These are phyloP conservation scores for Pseudonitzschia multiseries DNA, from an alignment of 108 stramenopile genomes.

Conservation along the genomic window DNA sequence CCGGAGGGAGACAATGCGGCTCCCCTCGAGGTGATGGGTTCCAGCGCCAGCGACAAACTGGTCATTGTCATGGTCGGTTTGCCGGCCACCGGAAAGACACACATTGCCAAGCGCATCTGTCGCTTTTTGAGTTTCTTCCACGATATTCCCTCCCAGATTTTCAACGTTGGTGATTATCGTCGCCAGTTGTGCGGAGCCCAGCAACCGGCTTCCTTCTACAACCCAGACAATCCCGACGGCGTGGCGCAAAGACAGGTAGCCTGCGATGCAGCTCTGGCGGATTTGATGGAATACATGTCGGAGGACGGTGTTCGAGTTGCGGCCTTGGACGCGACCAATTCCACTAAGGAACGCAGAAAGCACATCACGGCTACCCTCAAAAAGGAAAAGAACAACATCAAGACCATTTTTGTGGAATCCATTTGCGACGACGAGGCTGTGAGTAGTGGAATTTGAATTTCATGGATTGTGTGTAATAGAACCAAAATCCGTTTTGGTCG, in stretches of 20 bases:
- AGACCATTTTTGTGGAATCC: slow-evolving; percentile 91
- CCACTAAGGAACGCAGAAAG: slow-evolving; percentile 68
- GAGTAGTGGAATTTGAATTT: slow-evolving; percentile 15
- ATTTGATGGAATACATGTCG: slow-evolving; percentile 81
- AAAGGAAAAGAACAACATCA: slow-evolving; percentile 44
- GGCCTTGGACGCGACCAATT: slow-evolving; percentile 97
- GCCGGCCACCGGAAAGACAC: slow-evolving; percentile 97
- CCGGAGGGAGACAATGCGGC: slow-evolving; percentile 89
- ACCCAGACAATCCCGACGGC: slow-evolving; percentile 82
- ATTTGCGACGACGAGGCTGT: slow-evolving; percentile 84
- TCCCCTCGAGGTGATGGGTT: slow-evolving; percentile 85
- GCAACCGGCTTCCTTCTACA: slow-evolving; percentile 87
- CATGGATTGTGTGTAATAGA: not conserved
- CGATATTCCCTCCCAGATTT: slow-evolving; percentile 85
- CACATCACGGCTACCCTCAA: slow-evolving; percentile 55
- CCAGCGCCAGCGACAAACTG: slow-evolving; percentile 83
- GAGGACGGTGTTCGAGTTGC: slow-evolving; percentile 89
- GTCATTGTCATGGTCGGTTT: slow-evolving; percentile 96
- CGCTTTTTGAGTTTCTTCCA: slow-evolving; percentile 92
- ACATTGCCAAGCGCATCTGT: slow-evolving; percentile 92
- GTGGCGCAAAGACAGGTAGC: slow-evolving; percentile 58
- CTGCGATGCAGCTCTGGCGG: slow-evolving; percentile 85
- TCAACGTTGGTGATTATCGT: slow-evolving; percentile 95
- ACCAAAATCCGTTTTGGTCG: too few relatives aligned
- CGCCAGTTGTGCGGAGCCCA: slow-evolving; percentile 80